Evolutionary conservation across 768 basidiomycete species (phyloP).

Genomic region (Tulasnella sp.): DNA sequence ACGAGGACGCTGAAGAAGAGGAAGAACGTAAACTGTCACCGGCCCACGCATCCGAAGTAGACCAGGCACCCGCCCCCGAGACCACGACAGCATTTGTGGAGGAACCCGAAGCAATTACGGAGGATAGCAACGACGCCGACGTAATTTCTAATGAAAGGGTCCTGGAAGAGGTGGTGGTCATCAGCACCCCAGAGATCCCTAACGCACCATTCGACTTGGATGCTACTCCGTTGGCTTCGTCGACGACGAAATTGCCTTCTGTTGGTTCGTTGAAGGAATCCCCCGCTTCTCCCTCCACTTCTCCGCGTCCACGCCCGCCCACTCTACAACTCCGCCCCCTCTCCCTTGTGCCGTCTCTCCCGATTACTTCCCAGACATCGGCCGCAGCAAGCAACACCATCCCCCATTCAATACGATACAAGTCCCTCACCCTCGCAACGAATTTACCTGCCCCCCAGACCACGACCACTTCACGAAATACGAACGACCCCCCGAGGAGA

Average conservation of each 20-base stretch:
- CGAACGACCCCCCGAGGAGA: not conserved
- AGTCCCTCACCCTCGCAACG: slow-evolving; percentile 49
- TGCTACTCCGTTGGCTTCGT: slow-evolving; percentile 51
- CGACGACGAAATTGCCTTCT: slow-evolving; percentile 57
- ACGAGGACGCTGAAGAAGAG: slow-evolving; percentile 78
- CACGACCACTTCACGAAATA: slow-evolving; percentile 5
- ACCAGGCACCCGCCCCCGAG: slow-evolving; percentile 20
- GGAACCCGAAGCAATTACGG: slow-evolving; percentile 14
- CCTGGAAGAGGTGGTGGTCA: not conserved
- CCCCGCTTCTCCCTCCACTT: slow-evolving; percentile 18
- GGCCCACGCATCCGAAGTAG: slow-evolving; percentile 30
- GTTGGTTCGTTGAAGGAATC: slow-evolving; percentile 34
- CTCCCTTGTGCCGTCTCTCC: slow-evolving; percentile 29
- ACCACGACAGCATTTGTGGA: slow-evolving; percentile 23
- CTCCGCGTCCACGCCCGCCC: slow-evolving; percentile 19
- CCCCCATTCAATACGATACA: slow-evolving; percentile 46
- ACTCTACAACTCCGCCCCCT: slow-evolving; percentile 24
- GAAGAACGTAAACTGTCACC: not conserved
- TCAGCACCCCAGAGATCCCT: not conserved
- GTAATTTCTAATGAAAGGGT: not conserved
- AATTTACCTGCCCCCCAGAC: slow-evolving; percentile 13
- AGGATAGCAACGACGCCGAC: not conserved
- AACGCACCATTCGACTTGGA: slow-evolving; percentile 45
- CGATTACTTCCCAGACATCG: slow-evolving; percentile 15
- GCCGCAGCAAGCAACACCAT: slow-evolving; percentile 41